These are phyloP conservation scores for Herpetomonas tarakana DNA, from an alignment of 208 protist genomes.

Conservation along the genomic window DNA sequence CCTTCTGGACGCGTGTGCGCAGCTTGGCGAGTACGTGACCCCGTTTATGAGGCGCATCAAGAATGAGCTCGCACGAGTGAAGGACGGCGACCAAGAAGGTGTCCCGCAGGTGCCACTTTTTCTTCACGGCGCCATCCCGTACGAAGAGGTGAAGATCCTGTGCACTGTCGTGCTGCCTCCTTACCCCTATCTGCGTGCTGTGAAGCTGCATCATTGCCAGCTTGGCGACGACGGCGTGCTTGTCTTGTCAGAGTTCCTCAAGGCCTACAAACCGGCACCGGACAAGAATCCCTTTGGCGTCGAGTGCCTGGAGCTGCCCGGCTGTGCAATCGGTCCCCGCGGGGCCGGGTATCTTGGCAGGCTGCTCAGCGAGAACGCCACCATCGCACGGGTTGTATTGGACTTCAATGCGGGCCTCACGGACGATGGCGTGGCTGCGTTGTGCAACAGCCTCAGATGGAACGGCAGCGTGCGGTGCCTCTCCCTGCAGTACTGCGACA, in stretches of 20 bases:
- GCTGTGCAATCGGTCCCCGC: slow-evolving; percentile 55
- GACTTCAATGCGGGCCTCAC: slow-evolving; percentile 77
- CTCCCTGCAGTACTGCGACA: slow-evolving; percentile 78
- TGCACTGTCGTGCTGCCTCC: slow-evolving; percentile 51
- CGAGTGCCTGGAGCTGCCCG: slow-evolving; percentile 73
- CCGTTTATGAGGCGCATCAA: slow-evolving; percentile 75
- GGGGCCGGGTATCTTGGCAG: slow-evolving; percentile 69
- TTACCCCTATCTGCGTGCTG: slow-evolving; percentile 74
- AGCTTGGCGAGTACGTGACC: slow-evolving; percentile 43
- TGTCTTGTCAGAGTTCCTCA: slow-evolving; percentile 69
- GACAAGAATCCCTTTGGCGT: slow-evolving; percentile 84
- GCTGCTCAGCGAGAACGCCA: slow-evolving; percentile 63
- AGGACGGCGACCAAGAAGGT: slow-evolving; percentile 72
- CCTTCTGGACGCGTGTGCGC: slow-evolving; percentile 47
- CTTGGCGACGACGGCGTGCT: slow-evolving; percentile 84
- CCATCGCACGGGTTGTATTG: slow-evolving; percentile 59
- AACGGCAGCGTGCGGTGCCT: slow-evolving; percentile 67
- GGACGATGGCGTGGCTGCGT: slow-evolving; percentile 52
- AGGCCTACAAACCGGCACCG: slow-evolving; percentile 55
- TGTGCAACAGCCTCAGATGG: slow-evolving; percentile 78
- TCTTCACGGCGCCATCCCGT: slow-evolving; percentile 44
- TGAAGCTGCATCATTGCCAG: slow-evolving; percentile 67
- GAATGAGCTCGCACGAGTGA: slow-evolving; percentile 62
- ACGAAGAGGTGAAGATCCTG: slow-evolving; percentile 39
- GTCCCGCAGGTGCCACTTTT: slow-evolving; percentile 78